Evolutionary conservation across 768 basidiomycete genomes (phyloP), one percentile per base, ranked within the genome.

Genomic region (Porpolomopsis calyptriformis): DNA sequence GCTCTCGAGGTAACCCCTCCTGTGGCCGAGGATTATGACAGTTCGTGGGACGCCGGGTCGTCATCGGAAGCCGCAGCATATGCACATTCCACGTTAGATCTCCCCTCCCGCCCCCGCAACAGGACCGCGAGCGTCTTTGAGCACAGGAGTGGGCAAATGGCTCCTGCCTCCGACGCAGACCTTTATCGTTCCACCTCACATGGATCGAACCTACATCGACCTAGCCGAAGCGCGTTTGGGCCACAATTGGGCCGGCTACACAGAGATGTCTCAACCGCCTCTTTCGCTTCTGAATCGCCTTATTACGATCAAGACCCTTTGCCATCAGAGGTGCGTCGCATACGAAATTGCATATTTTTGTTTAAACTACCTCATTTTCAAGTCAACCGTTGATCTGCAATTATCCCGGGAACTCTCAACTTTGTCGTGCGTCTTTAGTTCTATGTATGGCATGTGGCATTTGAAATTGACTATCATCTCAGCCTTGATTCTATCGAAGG

Each of bases 401-500:
- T 26, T 67, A 47, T 62, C 61, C 4, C 55, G 53, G 26, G 64
- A 66, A 46, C 46, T 66, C 19, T 67, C 65, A 23, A 60, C 61
- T 46, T 52, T 68, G 52, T 64, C 67, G 71, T 74, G 55, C 38
- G 72, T 61, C 35, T 33, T 46, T 42, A 38, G 11, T 23, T 39
- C 38, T 9, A 24, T 58, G 37, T 14, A 10, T 46, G 42, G 44
- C 48, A 49, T 48, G 38, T 42, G 27, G 16, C 33, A 11, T 52
- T 40, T 33, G 23, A 31, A 46, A 33, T 9, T 18, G 50, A 47
- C n/a, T 44, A 49, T 38, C 52, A 38, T 58, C 14, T 26, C 52
- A 85, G 82, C 35, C 64, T 85, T 23, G 67, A 76, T 40, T 74
- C 77, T 12, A 79, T 80, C 46, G 82, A 83, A 55, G 74, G 71